These are phyloP conservation scores for Lasiodiplodia theobromae DNA, from an alignment of 2,329 filamentous ascomycete species.

Conservation along the genomic window DNA sequence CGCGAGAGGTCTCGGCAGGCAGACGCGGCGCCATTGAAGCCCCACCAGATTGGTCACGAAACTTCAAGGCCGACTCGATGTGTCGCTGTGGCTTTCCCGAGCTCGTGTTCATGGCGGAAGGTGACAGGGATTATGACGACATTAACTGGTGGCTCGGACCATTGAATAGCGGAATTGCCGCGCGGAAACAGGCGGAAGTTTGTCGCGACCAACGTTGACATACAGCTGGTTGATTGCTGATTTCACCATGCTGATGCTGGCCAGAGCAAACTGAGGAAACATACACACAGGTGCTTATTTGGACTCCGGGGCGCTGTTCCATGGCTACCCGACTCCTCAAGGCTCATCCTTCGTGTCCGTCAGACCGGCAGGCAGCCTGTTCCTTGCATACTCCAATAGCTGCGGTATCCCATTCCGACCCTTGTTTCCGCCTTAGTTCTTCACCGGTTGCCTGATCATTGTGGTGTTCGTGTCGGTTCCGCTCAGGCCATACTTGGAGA, in stretches of 20 bases:
- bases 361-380: too few species aligned
- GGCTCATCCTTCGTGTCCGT: neutral
- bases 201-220: neutral
- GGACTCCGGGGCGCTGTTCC: too few species aligned
- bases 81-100: neutral
- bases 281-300: too few species aligned
- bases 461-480: slow-evolving; percentile 40
- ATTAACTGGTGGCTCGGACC: neutral
- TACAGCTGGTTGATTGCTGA: slow-evolving; percentile 1
- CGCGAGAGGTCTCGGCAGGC: neutral
- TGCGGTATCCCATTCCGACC: neutral
- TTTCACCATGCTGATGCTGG: neutral
- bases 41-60: neutral
- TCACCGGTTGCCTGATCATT: slow-evolving; percentile 40
- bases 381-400: neutral
- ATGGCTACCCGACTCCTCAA: too few species aligned
- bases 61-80: neutral
- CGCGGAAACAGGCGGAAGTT: neutral
- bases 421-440: neutral
- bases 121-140: neutral
- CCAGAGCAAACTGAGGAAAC: neutral
- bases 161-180: neutral
- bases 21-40: neutral
- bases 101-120: neutral
- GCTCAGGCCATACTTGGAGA: slow-evolving; percentile 40